phyloP scores from a whole-genome alignment of 2,329 filamentous ascomycete species.

The Calonectria hongkongensis region DNA sequence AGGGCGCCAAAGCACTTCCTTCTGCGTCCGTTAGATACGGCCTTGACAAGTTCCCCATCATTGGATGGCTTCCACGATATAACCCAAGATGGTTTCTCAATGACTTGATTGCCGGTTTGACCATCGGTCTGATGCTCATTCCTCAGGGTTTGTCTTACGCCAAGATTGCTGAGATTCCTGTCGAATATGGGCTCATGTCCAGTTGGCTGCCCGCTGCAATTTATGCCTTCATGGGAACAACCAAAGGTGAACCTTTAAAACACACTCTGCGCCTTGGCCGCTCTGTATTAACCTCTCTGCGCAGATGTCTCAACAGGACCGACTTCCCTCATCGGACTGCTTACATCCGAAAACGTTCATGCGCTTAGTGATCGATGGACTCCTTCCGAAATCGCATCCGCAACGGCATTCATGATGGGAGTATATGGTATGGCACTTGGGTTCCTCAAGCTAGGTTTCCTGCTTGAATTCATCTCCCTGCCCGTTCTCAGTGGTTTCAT shows the following conservation, averaged over 20 bases:
- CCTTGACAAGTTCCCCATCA: slow-evolving; percentile 76
- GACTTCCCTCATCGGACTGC: slow-evolving; percentile 78
- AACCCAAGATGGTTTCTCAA: slow-evolving; percentile 76
- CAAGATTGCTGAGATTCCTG: slow-evolving; percentile 76
- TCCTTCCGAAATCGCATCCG: slow-evolving; percentile 74
- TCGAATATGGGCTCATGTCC: slow-evolving; percentile 76
- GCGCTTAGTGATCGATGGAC: slow-evolving; percentile 71
- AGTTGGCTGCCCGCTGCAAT: slow-evolving; percentile 75
- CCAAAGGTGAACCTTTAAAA: slow-evolving; percentile 68
- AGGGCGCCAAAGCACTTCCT: slow-evolving; percentile 63
- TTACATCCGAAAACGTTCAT: slow-evolving; percentile 76
- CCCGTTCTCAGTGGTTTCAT: slow-evolving; percentile 80
- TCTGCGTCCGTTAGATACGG: slow-evolving; percentile 73
- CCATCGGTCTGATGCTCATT: slow-evolving; percentile 76
- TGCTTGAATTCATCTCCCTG: slow-evolving; percentile 79
- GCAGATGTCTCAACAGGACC: slow-evolving; percentile 77
- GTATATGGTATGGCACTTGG: slow-evolving; percentile 76
- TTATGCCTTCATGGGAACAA: slow-evolving; percentile 77
- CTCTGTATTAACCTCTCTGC: slow-evolving; percentile 5
- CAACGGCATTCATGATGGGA: slow-evolving; percentile 78
- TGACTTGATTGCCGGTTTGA: slow-evolving; percentile 77
- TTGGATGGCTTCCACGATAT: slow-evolving; percentile 79
- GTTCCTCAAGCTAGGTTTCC: slow-evolving; percentile 77
- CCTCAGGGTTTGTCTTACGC: slow-evolving; percentile 78
- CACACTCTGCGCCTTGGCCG: background rate